Conservation (phyloP, 768 basidiomycete species). For the Leccinum obscurum region DNA sequence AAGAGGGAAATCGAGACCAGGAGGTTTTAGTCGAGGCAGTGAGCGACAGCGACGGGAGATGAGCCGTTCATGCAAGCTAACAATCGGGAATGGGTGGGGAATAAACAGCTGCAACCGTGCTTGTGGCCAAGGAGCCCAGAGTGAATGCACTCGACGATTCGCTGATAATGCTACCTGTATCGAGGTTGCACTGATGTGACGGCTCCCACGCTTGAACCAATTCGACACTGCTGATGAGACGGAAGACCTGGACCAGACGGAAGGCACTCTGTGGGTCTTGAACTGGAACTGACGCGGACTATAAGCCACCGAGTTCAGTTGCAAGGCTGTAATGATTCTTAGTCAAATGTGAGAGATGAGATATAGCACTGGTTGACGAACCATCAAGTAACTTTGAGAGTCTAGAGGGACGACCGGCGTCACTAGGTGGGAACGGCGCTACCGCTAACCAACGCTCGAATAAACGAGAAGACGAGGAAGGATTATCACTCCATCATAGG, state of each 20-base stretch:
- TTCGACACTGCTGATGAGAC: slow-evolving; percentile 51
- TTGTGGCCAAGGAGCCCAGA: slow-evolving; percentile 28
- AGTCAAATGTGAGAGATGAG: slow-evolving; percentile 2
- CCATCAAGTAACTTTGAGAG: slow-evolving; percentile 32
- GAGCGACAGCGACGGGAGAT: no score
- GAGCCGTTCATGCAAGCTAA: no score
- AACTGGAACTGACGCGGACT: slow-evolving; percentile 28
- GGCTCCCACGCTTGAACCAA: slow-evolving; percentile 51
- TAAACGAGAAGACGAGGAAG: slow-evolving; percentile 9
- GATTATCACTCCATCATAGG: neutral
- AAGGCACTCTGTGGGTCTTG: slow-evolving; percentile 46
- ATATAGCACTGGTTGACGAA: neutral
- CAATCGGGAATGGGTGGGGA: no score
- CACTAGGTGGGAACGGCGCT: slow-evolving; percentile 58
- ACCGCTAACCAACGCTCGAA: slow-evolving; percentile 75
- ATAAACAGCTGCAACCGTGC: slow-evolving; percentile 13
- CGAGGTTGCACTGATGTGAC: slow-evolving; percentile 33
- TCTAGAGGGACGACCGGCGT: slow-evolving; percentile 58
- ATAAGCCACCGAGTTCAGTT: slow-evolving; percentile 23
- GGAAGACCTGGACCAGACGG: slow-evolving; percentile 53
- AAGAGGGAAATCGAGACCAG: no score
- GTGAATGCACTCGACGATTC: slow-evolving; percentile 47
- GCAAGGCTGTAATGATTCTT: slow-evolving; percentile 15
- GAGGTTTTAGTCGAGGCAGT: no score
- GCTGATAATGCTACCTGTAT: slow-evolving; percentile 41